Evolutionary conservation across 805 yeast species (phyloP), one percentile per base, ranked within the genome.

Genomic region (Millerozyma miso): DNA sequence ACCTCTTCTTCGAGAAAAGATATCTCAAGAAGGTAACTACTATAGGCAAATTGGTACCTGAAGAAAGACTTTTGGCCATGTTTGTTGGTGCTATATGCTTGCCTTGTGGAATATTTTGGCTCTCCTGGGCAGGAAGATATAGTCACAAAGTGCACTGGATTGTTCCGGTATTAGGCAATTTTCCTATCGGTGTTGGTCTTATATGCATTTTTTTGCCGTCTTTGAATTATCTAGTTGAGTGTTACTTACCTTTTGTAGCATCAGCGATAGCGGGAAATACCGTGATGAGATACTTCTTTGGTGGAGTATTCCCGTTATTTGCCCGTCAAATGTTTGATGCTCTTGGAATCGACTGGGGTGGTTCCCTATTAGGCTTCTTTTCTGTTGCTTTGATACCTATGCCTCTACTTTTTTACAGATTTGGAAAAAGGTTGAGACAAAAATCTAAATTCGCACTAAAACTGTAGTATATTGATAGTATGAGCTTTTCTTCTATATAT

Each of bases 1-100:
- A 80, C 51, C 62, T 81, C 36, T 65, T 65, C 53, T 65, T 59
- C 43, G 91, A 86, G 52, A 73, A 65, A 12, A 59, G 60, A 23
- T 83, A 34, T 4, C 19, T 3, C 3, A 34, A 18, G 18, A 34
- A 16, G 18, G 2, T 17, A 8, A 17, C 15, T 4, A 34, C 2
- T 6, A 20, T n/a, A 5, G 19, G 19, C 15, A 34, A 5, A 5
- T 34, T 34, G 4, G 37, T 34, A 3, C 37, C 37, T 13, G 37
- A 34, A 14, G 37, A 34, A 4, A 34, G 37, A 4, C 18, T 34
- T 7, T 3, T 34, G 18, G 14, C 37, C 15, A 34, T 34, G 37
- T 16, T 34, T 18, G n/a, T 34, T 3, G 37, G 37, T 3, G 31
- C 39, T 6, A 15, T 37, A 14, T 4, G 4, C 13, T 37, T 37